Conservation (phyloP, 2,329 filamentous ascomycete species). For the Claviceps sp. region DNA sequence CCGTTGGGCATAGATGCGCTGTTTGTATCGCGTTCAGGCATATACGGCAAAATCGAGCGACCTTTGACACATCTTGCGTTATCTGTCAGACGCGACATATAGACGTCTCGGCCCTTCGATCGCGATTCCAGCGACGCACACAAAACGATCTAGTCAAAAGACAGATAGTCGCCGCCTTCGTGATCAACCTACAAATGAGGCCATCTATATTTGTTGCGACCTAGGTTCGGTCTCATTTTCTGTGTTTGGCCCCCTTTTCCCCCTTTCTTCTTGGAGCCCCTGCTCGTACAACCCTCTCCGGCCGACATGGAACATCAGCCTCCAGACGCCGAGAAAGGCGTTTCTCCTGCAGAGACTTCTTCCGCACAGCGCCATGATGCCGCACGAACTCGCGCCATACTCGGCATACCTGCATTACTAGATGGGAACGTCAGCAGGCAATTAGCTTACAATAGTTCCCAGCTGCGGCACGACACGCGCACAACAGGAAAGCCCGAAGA, state of each 20-base stretch:
- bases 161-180: not conserved
- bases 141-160: not conserved
- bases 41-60: too few species aligned
- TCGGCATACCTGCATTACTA: conserved; percentile 3
- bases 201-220: not conserved
- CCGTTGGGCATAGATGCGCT: too few species aligned
- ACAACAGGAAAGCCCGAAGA: conserved; percentile 1
- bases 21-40: too few species aligned
- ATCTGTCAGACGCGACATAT: too few species aligned
- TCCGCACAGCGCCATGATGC: not conserved
- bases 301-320: conserved; percentile 1
- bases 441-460: not conserved
- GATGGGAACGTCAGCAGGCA: not conserved
- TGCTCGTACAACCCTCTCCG: not conserved
- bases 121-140: not conserved
- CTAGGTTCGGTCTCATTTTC: not conserved
- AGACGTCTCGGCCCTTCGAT: too few species aligned
- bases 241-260: not conserved
- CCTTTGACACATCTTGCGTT: too few species aligned
- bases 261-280: not conserved
- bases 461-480: not conserved
- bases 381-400: conserved; percentile 1
- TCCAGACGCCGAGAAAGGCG: not conserved
- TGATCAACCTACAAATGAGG: not conserved
- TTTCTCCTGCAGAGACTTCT: not conserved